phyloP scores from a whole-genome alignment of 73 alveolate species.

The Stentor roeselii region DNA sequence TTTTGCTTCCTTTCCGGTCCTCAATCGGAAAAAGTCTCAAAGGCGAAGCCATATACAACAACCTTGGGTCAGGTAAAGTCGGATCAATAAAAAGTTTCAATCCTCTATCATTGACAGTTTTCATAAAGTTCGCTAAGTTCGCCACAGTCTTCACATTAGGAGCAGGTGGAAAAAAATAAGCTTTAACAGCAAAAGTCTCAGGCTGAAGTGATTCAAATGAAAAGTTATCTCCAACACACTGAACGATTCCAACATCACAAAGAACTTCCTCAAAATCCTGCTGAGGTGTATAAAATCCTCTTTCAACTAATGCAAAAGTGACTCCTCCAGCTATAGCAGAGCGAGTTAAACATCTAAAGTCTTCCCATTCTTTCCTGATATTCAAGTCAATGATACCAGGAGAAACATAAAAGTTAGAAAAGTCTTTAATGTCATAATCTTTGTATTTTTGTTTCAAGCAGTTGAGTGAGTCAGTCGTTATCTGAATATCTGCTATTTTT shows the following conservation, averaged over 20 bases:
- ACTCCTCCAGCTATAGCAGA: conserved; percentile 22
- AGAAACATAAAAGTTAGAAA: conserved; percentile 8
- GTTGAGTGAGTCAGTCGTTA: background rate
- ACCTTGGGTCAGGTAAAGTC: conserved; percentile 9
- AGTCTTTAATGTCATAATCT: background rate
- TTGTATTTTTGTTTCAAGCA: background rate
- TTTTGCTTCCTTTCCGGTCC: background rate
- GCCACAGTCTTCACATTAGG: background rate
- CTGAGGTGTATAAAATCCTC: background rate
- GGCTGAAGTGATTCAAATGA: background rate
- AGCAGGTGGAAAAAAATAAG: conserved; percentile 7
- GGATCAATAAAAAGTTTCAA: background rate
- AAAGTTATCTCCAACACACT: background rate
- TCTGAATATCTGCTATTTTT: background rate
- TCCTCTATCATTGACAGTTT: background rate
- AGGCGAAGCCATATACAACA: conserved; percentile 21
- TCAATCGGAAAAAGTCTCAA: background rate
- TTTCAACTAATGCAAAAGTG: background rate
- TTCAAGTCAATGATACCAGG: conserved; percentile 23
- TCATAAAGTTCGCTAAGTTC: background rate
- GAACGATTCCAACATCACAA: background rate
- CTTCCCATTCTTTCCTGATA: conserved; percentile 23
- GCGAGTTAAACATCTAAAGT: background rate
- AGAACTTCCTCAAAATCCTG: background rate
- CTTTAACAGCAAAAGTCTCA: background rate